Evolutionary conservation across 257 asterid species (phyloP).

Genomic region (Sherardia arvensis): DNA sequence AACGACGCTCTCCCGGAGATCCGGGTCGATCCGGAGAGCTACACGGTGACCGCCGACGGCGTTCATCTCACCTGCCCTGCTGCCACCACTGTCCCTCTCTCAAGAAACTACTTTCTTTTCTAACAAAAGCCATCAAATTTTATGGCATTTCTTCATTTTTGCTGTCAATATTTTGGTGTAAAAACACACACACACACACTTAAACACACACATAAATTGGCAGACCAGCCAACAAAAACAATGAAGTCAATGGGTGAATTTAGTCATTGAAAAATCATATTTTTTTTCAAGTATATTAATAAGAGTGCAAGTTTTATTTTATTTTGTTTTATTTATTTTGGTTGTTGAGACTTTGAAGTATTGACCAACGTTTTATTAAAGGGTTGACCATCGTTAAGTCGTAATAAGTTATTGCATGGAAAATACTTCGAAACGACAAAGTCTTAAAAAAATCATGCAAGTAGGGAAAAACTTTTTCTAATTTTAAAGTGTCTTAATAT

Average conservation of each 20-base stretch:
- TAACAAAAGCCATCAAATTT: conserved; percentile 10
- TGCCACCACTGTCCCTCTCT: conserved; percentile 68
- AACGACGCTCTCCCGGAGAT: conserved; percentile 78
- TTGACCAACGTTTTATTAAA: too few species aligned
- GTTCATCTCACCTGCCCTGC: conserved; percentile 59
- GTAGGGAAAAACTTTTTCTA: too few species aligned
- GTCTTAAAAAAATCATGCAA: too few species aligned
- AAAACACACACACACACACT: neutral
- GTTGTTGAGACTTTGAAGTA: too few species aligned
- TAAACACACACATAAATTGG: neutral
- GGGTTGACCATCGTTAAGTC: too few species aligned
- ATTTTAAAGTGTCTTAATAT: too few species aligned
- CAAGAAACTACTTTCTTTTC: conserved; percentile 81
- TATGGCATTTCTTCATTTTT: neutral
- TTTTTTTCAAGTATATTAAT: too few species aligned
- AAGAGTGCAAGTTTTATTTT: too few species aligned
- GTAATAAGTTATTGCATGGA: too few species aligned
- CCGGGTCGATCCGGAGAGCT: conserved; percentile 77
- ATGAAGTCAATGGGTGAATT: neutral
- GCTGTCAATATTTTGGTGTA: too few species aligned
- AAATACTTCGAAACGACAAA: neutral
- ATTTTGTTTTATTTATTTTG: too few species aligned
- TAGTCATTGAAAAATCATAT: too few species aligned
- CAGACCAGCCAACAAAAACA: neutral
- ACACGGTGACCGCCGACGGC: conserved; percentile 70